Evolutionary conservation across 2,329 filamentous ascomycete genomes (phyloP), one percentile per base, ranked within the genome.

Genomic region (Alternaria sp.): DNA sequence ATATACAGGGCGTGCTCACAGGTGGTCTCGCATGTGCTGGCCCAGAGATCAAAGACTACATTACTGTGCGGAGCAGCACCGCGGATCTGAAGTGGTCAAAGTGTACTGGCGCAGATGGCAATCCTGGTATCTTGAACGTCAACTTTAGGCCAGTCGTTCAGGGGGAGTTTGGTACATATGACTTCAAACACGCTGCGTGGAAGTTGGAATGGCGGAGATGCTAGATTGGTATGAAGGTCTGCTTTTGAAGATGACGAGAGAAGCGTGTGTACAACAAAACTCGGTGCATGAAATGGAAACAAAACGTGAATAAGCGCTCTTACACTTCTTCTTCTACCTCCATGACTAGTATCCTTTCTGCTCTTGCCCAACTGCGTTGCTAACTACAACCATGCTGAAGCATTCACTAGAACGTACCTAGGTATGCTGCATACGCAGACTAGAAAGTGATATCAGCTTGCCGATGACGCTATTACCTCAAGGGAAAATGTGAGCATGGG

Each of bases 81-180:
- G 64, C 59, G 28, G 68, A 71, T 50, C 65, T 71, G n/a, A 72
- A 64, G 28, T 77, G 71, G 72, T 75, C 72, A 5, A 74, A 73
- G 56, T 77, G 75, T 65, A 76, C 67, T 8, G 68, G 69, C 23
- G 49, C 59, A 15, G 71, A 71, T 58, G 72, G 74, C 1, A 72
- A 70, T 43, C 69, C 72, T 2, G 75, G 75, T 6, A 75, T 77
- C 44, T 60, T 77, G 59, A 77, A 77, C 54, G 69, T 77, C 50
- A 77, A 77, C 56, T 68, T 70, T 47, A 63, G 75, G 46, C 74
- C 74, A 3, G 73, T 74, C 1, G 62, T 77, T 4, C 67, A 72
- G 40, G 75, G 75, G 6, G 68, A 73, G 11, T 64, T 59, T 44
- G 75, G 75, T 1, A 59, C 46, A 12, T 77, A 74, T 59, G 71